Conservation (phyloP, 306 rosid species). For the Arachis hypogaea region DNA sequence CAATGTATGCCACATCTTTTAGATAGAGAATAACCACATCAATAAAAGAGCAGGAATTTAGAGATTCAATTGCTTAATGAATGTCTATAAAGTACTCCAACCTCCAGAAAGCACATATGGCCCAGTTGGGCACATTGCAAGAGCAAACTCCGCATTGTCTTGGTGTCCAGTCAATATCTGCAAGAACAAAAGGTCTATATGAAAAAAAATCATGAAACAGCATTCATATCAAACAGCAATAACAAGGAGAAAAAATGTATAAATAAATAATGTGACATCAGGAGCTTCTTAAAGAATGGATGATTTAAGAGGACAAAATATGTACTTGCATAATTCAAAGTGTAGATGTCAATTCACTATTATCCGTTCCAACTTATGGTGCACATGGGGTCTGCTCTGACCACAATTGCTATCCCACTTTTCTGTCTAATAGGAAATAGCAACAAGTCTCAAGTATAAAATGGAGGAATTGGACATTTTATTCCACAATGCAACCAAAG, state of each 20-base stretch:
- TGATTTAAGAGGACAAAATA: slow-evolving; percentile 5
- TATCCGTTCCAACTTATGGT: neutral
- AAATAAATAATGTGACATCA: neutral
- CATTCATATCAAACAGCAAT: slow-evolving; percentile 9
- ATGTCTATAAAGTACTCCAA: slow-evolving; percentile 34
- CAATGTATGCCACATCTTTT: slow-evolving; percentile 13
- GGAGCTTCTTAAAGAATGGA: slow-evolving; percentile 12
- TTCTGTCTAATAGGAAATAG: slow-evolving; percentile 24
- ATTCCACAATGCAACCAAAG: slow-evolving; percentile 3
- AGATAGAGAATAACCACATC: slow-evolving; percentile 13
- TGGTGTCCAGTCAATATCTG: slow-evolving; percentile 97
- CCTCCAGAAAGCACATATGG: slow-evolving; percentile 99
- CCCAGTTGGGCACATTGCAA: slow-evolving; percentile 98
- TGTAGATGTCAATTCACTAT: slow-evolving; percentile 10
- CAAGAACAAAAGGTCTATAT: slow-evolving; percentile 11
- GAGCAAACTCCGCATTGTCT: slow-evolving; percentile 99
- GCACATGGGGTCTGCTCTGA: neutral
- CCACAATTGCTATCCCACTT: slow-evolving; percentile 8
- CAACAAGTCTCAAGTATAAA: neutral
- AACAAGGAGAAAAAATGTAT: neutral
- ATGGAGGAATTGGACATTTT: neutral
- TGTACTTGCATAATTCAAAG: neutral
- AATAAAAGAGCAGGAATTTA: slow-evolving; percentile 15
- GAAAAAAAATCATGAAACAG: slow-evolving; percentile 23
- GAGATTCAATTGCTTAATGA: slow-evolving; percentile 12